Evolutionary conservation across 2,329 filamentous ascomycete species (phyloP), one percentile per base, ranked within the genome.

Genomic region (Colletotrichum orbiculare): DNA sequence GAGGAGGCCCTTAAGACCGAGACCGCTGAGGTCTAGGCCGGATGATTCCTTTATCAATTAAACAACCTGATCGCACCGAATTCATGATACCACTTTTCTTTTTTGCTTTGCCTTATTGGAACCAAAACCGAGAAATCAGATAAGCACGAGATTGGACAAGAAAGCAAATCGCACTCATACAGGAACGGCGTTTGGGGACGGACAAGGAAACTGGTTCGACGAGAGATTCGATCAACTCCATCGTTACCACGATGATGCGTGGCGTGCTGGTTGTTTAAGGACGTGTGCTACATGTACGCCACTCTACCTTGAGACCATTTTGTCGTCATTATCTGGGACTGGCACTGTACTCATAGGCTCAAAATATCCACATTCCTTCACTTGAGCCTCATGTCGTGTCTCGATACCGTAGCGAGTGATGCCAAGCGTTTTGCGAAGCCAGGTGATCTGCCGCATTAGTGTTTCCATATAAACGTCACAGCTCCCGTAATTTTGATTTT

Each of bases 81-180:
- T 49, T 64, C 54, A 59, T 66, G 64, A 66, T 66, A 64, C 62
- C 62, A 66, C 60, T 54, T 66, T 64, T 45, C 46, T 50, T n/a
- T 39, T 43, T 50, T 66, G 47, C 58, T 65, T 55, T 43, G 37
- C 42, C 42, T 47, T n/a, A 11, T 35, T 8, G 41, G 34, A 17
- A 52, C 8, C 48, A 12, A 62, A 47, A 42, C 37, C 17, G 12
- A 64, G 33, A 54, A 60, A 54, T 12, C 41, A 41, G 61, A 50
- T 47, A 42, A 56, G 35, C 48, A 62, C 35, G 57, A 65, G 47
- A 62, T 62, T 65, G 62, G 62, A 65, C 62, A 62, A 52, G 62
- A 65, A 47, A 53, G 62, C 35, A 65, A 65, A 56, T 17, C 37
- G 62, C 62, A 56, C 58, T 53, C 58, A 65, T 57, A 52, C 13